A percentile compares a stretch with the other conserved stretches of the same genome.
Conservation (phyloP, 345 rosid genomes). For the Dipteronia sinensis region DNA sequence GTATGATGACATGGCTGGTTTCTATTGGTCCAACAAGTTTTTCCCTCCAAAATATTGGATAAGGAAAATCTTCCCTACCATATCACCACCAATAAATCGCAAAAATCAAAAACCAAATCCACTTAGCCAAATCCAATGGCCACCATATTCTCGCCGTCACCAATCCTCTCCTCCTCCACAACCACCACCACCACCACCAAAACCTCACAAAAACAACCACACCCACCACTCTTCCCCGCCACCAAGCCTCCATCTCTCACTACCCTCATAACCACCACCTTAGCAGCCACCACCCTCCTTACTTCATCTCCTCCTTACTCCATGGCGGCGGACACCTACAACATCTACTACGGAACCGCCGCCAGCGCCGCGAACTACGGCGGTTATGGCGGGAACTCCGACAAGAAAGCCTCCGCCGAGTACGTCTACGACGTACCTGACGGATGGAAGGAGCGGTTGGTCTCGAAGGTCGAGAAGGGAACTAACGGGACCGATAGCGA, state of each 20-base stretch:
- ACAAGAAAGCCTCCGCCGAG: slow-evolving; percentile 86
- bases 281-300: slow-evolving; percentile 56
- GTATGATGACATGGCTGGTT: neutral
- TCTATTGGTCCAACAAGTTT: neutral
- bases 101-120: slow-evolving; percentile 18
- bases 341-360: slow-evolving; percentile 87
- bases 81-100: neutral
- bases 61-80: slow-evolving; percentile 8
- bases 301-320: slow-evolving; percentile 50
- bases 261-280: slow-evolving; percentile 35
- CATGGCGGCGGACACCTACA: slow-evolving; percentile 46
- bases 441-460: slow-evolving; percentile 89
- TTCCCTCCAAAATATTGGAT: neutral
- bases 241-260: slow-evolving; percentile 34
- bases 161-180: slow-evolving; percentile 48
- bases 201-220: slow-evolving; percentile 23
- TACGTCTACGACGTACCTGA: slow-evolving; percentile 88
- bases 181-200: slow-evolving; percentile 22
- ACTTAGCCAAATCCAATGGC: slow-evolving; percentile 45
- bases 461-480: slow-evolving; percentile 95
- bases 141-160: slow-evolving; percentile 49
- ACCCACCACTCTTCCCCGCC: slow-evolving; percentile 24
- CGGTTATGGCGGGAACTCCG: slow-evolving; percentile 88
- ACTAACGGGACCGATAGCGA: slow-evolving; percentile 92
- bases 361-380: slow-evolving; percentile 97